Conservation (phyloP, 805 yeast genomes). For the Starmerella ratchasimensis region DNA sequence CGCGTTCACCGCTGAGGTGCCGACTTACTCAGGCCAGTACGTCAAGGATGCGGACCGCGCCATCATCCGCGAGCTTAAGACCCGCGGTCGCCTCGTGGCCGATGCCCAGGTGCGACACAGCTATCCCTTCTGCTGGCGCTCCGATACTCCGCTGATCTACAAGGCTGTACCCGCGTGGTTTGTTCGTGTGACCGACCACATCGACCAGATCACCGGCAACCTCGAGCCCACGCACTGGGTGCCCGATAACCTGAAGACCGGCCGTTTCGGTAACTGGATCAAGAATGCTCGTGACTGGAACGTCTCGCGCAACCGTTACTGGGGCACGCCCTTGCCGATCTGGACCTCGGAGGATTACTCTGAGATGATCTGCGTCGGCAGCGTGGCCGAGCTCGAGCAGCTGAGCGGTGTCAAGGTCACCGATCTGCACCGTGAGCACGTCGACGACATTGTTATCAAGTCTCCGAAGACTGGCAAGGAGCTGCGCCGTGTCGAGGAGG, state of each 20-base stretch:
- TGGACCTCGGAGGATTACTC: slow-evolving; percentile 92
- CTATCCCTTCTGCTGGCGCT: slow-evolving; percentile 99
- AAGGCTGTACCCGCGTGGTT: slow-evolving; percentile 99
- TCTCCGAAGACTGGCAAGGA: slow-evolving; percentile 78
- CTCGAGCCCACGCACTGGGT: slow-evolving; percentile 90
- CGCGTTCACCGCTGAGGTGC: slow-evolving; percentile 58
- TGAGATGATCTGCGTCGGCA: slow-evolving; percentile 88
- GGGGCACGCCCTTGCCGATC: slow-evolving; percentile 99
- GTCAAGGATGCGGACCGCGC: slow-evolving; percentile 92
- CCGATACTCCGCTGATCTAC: slow-evolving; percentile 93
- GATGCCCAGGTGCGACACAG: slow-evolving; percentile 83
- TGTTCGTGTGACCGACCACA: slow-evolving; percentile 71
- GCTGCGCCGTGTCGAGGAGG: slow-evolving; percentile 87
- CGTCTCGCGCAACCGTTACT: slow-evolving; percentile 92
- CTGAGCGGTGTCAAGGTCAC: slow-evolving; percentile 72
- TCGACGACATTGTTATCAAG: slow-evolving; percentile 87
- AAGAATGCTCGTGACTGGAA: slow-evolving; percentile 99
- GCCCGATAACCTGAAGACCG: slow-evolving; percentile 77
- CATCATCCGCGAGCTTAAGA: slow-evolving; percentile 74
- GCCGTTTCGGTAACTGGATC: slow-evolving; percentile 95
- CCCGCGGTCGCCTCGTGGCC: slow-evolving; percentile 56
- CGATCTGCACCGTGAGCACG: slow-evolving; percentile 86
- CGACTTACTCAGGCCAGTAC: slow-evolving; percentile 65
- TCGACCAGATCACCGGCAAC: slow-evolving; percentile 79
- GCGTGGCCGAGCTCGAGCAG: slow-evolving; percentile 71